A percentile compares a stretch with the other conserved stretches of the same genome.
phyloP scores from a whole-genome alignment of 176 grass and related monocot species.

The Zea mays region Zm-B73-REFERENCE-NAM-5.0 NC_050100.1:213463001-213463500 shows the following conservation, averaged over 20 bases:
- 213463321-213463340: constrained; percentile 69
- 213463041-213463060: neutral
- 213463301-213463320: constrained; percentile 86
- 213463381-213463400: constrained; percentile 58
- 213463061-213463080: neutral
- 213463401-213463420: constrained; percentile 77
- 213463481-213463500: constrained; percentile 50
- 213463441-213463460: constrained; percentile 74
- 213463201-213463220: constrained; percentile 53
- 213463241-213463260: constrained; percentile 37
- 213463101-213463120: constrained; percentile 14
- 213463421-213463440: constrained; percentile 89
- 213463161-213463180: constrained; percentile 45
- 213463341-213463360: constrained; percentile 65
- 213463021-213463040: neutral
- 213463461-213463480: constrained; percentile 76
- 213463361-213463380: constrained; percentile 79
- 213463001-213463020: constrained; percentile 30
- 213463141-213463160: constrained; percentile 42
- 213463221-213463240: constrained; percentile 77
- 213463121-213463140: neutral
- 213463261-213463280: constrained; percentile 34
- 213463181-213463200: constrained; percentile 66
- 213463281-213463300: constrained; percentile 91
- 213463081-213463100: constrained; percentile 35